Conservation (phyloP, 2,329 filamentous ascomycete genomes). For the Arthrobotrys sphaeroides region DNA sequence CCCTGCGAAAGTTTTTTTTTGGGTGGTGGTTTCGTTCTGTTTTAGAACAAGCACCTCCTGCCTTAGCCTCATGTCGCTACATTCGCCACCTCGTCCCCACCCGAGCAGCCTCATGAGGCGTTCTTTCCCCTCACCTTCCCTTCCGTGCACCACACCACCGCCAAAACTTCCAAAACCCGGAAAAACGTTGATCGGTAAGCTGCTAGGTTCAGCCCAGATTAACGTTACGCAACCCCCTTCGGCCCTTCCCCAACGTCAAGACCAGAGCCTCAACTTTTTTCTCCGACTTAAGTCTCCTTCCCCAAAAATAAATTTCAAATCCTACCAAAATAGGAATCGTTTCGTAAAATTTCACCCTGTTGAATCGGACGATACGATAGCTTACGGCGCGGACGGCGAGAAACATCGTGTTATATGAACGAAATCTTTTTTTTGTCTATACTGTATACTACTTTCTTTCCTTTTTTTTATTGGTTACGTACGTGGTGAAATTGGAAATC, state of each 20-base stretch:
- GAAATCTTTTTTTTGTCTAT: neutral
- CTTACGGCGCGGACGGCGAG: neutral
- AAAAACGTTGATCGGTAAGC: constrained; percentile 2
- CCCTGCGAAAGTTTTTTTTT: neutral
- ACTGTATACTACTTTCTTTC: constrained; percentile 7
- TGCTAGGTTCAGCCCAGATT: constrained; percentile 33
- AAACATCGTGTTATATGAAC: too few species aligned
- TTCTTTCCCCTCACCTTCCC: constrained; percentile 9
- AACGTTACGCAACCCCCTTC: constrained; percentile 35
- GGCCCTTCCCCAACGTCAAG: constrained; percentile 20
- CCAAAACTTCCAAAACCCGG: neutral
- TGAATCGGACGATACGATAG: neutral
- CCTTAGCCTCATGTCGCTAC: constrained; percentile 16
- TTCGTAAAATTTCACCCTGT: neutral
- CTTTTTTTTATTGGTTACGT: too few species aligned
- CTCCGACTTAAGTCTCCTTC: neutral
- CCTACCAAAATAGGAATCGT: neutral
- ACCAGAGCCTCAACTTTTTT: constrained; percentile 39
- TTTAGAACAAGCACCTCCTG: neutral
- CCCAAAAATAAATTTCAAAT: constrained; percentile 29
- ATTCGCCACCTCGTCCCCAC: constrained; percentile 14
- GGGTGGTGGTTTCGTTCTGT: neutral
- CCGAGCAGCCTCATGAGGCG: constrained; percentile 45
- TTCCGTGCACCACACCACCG: constrained; percentile 8
- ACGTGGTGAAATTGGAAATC: too few species aligned